Evolutionary conservation across 495 filamentous ascomycete species (phyloP).

Genomic region (Penicillium bovifimosum): DNA sequence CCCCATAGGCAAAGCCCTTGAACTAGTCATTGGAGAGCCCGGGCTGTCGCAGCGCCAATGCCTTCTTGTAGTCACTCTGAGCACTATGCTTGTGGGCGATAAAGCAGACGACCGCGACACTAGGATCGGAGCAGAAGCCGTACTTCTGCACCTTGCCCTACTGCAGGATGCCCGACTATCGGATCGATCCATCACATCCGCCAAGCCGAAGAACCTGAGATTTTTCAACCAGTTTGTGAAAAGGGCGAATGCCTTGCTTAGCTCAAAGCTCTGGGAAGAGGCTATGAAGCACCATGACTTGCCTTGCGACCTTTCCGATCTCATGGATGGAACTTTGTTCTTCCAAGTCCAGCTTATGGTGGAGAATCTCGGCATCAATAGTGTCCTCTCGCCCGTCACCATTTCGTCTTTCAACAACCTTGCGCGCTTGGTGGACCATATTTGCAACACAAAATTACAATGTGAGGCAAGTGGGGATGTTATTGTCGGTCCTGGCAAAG

Average conservation of each 20-base stretch:
- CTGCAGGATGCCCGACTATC: background rate
- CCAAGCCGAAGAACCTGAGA: background rate
- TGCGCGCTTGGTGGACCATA: background rate
- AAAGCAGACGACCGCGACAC: background rate
- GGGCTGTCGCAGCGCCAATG: background rate
- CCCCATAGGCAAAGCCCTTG: background rate
- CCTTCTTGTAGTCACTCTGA: background rate
- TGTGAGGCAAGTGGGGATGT: background rate
- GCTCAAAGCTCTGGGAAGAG: background rate
- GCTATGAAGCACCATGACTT: background rate
- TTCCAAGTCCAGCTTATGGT: slow-evolving; percentile 12
- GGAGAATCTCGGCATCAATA: background rate
- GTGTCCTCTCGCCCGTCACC: background rate
- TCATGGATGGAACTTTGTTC: slow-evolving; percentile 62
- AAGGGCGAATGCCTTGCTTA: background rate
- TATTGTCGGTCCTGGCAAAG: no score
- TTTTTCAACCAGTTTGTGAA: slow-evolving; percentile 12
- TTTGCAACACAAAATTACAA: background rate
- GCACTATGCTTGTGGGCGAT: background rate
- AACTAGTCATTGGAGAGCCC: background rate
- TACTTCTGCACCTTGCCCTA: background rate
- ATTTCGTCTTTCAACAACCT: background rate
- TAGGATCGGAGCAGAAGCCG: background rate
- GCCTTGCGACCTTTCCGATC: slow-evolving; percentile 52
- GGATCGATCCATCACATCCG: background rate